Percentiles rank a stretch among this genome's conserved stretches.
These are phyloP conservation scores for Fusarium sarcochroum DNA, from an alignment of 2,329 filamentous ascomycete genomes.

Conservation along the genomic window DNA sequence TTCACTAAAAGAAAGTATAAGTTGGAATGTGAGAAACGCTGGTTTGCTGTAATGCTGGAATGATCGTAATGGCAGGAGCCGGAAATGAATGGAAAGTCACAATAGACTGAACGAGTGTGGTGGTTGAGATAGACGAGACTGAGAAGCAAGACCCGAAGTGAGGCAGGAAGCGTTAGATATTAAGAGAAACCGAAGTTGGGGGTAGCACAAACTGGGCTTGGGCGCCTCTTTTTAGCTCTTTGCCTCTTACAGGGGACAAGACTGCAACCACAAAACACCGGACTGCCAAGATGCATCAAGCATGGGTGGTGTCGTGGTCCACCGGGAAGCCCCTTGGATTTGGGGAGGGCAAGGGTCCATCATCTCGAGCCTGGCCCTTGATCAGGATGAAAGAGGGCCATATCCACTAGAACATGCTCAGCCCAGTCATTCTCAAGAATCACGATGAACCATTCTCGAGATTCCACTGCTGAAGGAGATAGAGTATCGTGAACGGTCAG, in stretches of 20 bases:
- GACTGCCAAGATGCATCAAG: slow-evolving; percentile 44
- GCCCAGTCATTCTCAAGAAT: slow-evolving; percentile 10
- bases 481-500: slow-evolving; percentile 10
- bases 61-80: slow-evolving; percentile 49
- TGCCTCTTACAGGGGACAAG: slow-evolving; percentile 39
- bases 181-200: slow-evolving; percentile 46
- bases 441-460: slow-evolving; percentile 1
- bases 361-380: slow-evolving; percentile 19
- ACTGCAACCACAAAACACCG: slow-evolving; percentile 47
- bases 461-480: slow-evolving; percentile 4
- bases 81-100: slow-evolving; percentile 50
- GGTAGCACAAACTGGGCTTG: slow-evolving; percentile 39
- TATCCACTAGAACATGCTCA: slow-evolving; percentile 21
- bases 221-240: slow-evolving; percentile 45
- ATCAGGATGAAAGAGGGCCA: slow-evolving; percentile 31
- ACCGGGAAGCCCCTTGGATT: slow-evolving; percentile 45
- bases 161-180: slow-evolving; percentile 48
- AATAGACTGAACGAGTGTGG: slow-evolving; percentile 46
- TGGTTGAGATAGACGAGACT: slow-evolving; percentile 44
- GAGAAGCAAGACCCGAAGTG: slow-evolving; percentile 35
- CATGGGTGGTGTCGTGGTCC: slow-evolving; percentile 42
- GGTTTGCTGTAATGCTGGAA: slow-evolving; percentile 46
- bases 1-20: slow-evolving; percentile 48
- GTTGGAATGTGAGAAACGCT: slow-evolving; percentile 39
- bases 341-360: slow-evolving; percentile 17